Evolutionary conservation across 208 protist genomes (phyloP), one percentile per base, ranked within the genome.

Genomic region (Plasmodiophora brassicae): DNA sequence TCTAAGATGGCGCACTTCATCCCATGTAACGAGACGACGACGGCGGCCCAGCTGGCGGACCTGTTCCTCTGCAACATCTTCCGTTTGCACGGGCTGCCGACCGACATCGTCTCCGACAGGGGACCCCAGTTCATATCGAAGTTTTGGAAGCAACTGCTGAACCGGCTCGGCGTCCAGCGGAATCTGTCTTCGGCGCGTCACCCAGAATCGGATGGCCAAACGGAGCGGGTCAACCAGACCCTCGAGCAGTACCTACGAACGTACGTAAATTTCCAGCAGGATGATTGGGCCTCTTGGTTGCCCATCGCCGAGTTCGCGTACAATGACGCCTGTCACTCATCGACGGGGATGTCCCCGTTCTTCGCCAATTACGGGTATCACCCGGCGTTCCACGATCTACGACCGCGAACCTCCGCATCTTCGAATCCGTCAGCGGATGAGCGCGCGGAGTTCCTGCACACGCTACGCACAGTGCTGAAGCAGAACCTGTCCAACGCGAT

Each of bases 1-100:
- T 44, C 65, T 32, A 78, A 78, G 41, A 78, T 78, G 65, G 65
- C 65, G 20, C 65, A 78, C 41, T 78, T 78, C n/a, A 78, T 78
- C 65, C 65, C 65, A 38, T 36, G 14, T 32, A 5, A 78, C 5
- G 65, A 78, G n/a, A 36, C 65, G n/a, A 36, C n/a, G 32, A 78
- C 65, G n/a, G 41, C 32, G 32, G 14, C n/a, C 10, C 14, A 78
- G 5, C 65, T 78, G 14, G 5, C 65, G 10, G 41, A 78, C 5
- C 65, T 78, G 5, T n/a, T 78, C 32, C 41, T 78, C n/a, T 14
- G 32, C 41, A 8, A 78, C 20, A 38, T 78, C 41, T 5, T 78
- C 5, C 20, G 41, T 44, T 38, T 78, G 5, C 65, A 78, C 65
- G 65, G 65, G 10, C n/a, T 78, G 20, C 65, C 65, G 50, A 25